Conservation (phyloP, 148 eudicot species). For the Polygonum maritimum region DNA sequence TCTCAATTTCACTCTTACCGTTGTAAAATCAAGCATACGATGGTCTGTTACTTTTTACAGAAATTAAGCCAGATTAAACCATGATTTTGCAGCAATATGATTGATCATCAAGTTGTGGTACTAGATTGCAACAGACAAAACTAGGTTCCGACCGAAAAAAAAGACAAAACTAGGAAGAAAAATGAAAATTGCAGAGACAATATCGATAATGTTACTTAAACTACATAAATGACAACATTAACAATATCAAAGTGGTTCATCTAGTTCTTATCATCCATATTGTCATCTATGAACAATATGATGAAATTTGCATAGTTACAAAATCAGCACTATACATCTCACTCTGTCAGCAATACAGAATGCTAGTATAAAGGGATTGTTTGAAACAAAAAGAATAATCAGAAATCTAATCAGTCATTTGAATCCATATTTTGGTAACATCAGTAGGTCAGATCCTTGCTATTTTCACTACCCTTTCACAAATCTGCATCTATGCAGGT, state of each 20-base stretch:
- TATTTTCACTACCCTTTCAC: not conserved
- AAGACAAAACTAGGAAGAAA: not conserved
- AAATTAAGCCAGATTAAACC: no score
- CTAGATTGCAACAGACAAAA: not conserved
- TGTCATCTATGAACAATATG: constrained; percentile 1
- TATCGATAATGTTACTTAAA: not conserved
- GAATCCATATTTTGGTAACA: not conserved
- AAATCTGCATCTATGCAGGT: not conserved
- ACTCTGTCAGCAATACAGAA: not conserved
- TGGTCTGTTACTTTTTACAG: no score
- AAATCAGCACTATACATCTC: not conserved
- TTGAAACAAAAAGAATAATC: not conserved
- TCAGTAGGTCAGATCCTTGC: not conserved
- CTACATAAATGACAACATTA: not conserved
- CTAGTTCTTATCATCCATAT: not conserved
- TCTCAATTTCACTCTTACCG: not conserved
- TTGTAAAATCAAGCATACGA: not conserved
- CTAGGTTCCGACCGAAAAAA: no score
- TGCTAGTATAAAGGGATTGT: not conserved
- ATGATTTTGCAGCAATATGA: no score
- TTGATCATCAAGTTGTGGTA: no score
- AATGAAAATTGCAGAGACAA: not conserved
- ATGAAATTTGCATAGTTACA: not conserved
- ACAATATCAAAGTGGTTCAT: not conserved
- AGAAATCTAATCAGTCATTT: not conserved